Conservation (phyloP, 306 rosid species). For the Albizia julibrissin region DNA sequence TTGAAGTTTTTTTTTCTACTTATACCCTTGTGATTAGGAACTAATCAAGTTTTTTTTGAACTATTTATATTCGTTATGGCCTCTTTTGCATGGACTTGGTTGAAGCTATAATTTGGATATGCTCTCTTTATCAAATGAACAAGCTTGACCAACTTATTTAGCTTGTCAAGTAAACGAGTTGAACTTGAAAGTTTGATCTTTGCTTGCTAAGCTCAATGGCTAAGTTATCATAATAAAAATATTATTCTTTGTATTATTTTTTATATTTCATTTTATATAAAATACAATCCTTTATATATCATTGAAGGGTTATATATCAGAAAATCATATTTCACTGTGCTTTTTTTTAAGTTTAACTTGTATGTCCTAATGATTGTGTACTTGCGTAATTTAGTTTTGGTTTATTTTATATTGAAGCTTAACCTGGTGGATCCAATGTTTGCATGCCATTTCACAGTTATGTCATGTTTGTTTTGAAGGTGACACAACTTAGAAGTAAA, state of each 20-base stretch:
- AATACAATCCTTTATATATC: not conserved
- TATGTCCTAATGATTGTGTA: not conserved
- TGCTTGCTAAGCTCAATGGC: not conserved
- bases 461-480: conserved; percentile 51
- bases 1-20: not conserved
- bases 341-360: not conserved
- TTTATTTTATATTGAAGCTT: not conserved
- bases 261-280: not conserved
- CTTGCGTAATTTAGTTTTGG: not conserved
- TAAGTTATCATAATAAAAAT: not conserved
- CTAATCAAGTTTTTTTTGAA: not conserved
- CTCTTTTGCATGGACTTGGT: not conserved
- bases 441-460: conserved; percentile 4
- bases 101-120: not conserved
- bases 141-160: not conserved
- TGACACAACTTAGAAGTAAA: conserved; percentile 48
- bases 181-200: not conserved
- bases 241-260: not conserved
- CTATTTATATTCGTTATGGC: not conserved
- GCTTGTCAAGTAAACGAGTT: not conserved
- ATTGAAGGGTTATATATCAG: not conserved
- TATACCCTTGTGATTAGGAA: not conserved
- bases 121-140: not conserved
- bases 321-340: not conserved
- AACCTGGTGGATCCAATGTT: not conserved